Evolutionary conservation across 2,329 filamentous ascomycete genomes (phyloP).

Genomic region (Aspergillus versicolor): DNA sequence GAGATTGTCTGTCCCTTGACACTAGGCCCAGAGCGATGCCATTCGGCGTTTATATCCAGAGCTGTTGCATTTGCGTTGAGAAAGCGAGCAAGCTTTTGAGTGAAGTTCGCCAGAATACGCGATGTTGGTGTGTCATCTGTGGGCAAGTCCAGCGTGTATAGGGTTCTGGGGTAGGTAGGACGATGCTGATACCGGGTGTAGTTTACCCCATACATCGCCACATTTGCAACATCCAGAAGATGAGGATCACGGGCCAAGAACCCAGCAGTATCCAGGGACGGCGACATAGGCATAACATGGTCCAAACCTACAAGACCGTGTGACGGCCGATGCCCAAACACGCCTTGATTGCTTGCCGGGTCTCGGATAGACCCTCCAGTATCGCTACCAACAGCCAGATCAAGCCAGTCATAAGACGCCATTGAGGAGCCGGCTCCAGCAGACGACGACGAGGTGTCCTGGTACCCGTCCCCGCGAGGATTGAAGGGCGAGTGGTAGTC

Average conservation of each 20-base stretch:
- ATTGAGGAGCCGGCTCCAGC: constrained; percentile 27
- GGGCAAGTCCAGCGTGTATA: constrained; percentile 46
- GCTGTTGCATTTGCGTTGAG: constrained; percentile 24
- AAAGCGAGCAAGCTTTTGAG: constrained; percentile 45
- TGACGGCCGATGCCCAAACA: constrained; percentile 53
- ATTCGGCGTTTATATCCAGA: constrained; percentile 17
- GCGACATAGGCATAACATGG: constrained; percentile 49
- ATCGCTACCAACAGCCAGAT: constrained; percentile 51
- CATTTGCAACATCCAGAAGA: constrained; percentile 36
- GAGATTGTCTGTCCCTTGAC: constrained; percentile 31
- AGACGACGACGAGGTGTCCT: constrained; percentile 26
- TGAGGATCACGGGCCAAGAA: constrained; percentile 35
- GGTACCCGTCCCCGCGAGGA: constrained; percentile 37
- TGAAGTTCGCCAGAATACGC: constrained; percentile 43
- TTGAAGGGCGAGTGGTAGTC: constrained; percentile 36
- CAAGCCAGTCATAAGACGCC: constrained; percentile 43
- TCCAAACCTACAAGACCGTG: constrained; percentile 48
- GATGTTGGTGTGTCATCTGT: constrained; percentile 34
- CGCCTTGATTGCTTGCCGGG: constrained; percentile 49
- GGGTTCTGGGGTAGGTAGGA: constrained; percentile 36
- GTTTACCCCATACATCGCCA: constrained; percentile 30
- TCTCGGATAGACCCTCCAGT: constrained; percentile 43
- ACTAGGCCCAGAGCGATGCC: constrained; percentile 26
- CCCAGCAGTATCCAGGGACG: constrained; percentile 47
- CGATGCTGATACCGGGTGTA: constrained; percentile 29